Conservation (phyloP, 2,329 filamentous ascomycete genomes). For the Botrytis sinoallii region DNA sequence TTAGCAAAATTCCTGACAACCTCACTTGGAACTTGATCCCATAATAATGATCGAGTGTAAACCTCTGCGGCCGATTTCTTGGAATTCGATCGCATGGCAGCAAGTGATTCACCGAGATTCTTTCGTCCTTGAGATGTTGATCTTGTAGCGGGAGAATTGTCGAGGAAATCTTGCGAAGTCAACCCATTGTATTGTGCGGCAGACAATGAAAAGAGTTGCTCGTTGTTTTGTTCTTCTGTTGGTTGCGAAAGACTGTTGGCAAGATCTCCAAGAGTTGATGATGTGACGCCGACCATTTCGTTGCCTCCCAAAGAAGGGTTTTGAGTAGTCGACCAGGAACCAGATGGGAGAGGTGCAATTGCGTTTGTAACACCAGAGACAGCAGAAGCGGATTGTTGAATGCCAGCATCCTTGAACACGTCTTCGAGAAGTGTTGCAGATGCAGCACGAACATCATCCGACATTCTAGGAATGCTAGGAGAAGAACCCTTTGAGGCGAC, state of each 20-base stretch:
- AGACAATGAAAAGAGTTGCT: conserved; percentile 84
- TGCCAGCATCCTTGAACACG: conserved; percentile 76
- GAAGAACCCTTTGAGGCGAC: conserved; percentile 80
- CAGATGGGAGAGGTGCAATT: conserved; percentile 52
- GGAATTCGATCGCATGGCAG: conserved; percentile 68
- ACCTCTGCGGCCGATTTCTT: conserved; percentile 80
- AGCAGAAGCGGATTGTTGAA: conserved; percentile 43
- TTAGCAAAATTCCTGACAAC: conserved; percentile 90
- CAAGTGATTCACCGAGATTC: conserved; percentile 77
- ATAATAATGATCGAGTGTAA: conserved; percentile 87
- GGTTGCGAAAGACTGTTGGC: conserved; percentile 69
- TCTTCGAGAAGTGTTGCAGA: conserved; percentile 75
- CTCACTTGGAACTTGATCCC: conserved; percentile 89
- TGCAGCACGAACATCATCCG: conserved; percentile 75
- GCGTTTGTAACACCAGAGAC: conserved; percentile 24
- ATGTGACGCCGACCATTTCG: conserved; percentile 49
- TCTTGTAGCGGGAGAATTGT: conserved; percentile 47
- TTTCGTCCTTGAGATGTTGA: conserved; percentile 62
- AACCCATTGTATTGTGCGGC: conserved; percentile 86
- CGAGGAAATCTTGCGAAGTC: conserved; percentile 70
- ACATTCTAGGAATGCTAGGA: conserved; percentile 72
- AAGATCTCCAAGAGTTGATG: conserved; percentile 63
- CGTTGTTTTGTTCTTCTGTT: conserved; percentile 79
- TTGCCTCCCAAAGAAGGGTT: conserved; percentile 43
- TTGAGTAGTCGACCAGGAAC: conserved; percentile 44